Evolutionary conservation across 495 filamentous ascomycete species (phyloP), one percentile per base, ranked within the genome.

Genomic region (Xylaria acuta): DNA sequence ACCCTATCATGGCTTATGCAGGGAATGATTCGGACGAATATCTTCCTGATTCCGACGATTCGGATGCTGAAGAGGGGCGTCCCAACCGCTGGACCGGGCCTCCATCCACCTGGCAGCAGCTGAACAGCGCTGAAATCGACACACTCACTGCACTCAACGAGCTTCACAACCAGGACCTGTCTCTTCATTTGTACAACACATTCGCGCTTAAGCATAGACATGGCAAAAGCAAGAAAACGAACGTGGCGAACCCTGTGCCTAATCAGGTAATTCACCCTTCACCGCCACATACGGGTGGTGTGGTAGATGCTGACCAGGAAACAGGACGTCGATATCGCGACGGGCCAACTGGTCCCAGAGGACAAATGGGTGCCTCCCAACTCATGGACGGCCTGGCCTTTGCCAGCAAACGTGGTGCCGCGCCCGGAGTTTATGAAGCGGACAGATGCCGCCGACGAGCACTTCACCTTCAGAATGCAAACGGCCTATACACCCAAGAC

Each of bases 381-480:
- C 68, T 27, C 63, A 40, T 97, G 93, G 93, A 91, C 91, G 3
- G 91, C 93, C 1, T 97, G 94, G 94, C 94, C 94, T 25, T 74
- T 94, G 80, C 80, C 79, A 20, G 83, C 85, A 27, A 77, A 82
- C 14, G 80, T 84, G 9, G 92, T 94, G 22, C 91, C 92, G 4
- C 84, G 86, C n/a, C 78, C 82, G 12, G 83, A 83, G 36, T 69
- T 82, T 41, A 30, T 79, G 34, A 70, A 71, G 38, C 69, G 80
- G 0, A 75, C 77, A 12, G 76, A 83, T 20, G 82, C 84, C 41
- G 84, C 84, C 45, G 82, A 86, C 62, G 84, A 88, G 22, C 59
- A 30, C 41, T 87, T 81, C 60, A 90, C 85, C 1, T 75, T 86
- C 6, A 84, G 82, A 66, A 80, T 78, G 75, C 78, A 75, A 49